Base-by-base conservation (phyloP, 108 stramenopile species). In the Cyclotella kingstonii region DNA sequence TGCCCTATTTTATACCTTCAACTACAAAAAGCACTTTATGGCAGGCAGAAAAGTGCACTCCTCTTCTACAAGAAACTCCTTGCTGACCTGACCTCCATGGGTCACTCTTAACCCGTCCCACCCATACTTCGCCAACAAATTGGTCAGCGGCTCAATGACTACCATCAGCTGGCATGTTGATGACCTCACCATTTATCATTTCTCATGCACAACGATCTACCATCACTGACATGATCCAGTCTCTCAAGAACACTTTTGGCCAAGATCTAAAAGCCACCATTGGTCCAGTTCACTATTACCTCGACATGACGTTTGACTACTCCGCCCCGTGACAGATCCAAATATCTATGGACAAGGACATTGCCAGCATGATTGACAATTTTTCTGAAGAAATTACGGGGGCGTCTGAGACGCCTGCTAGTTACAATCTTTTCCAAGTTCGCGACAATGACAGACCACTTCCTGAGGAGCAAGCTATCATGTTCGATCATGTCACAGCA, bases 141-240 rank as follows among this genome's bases (percentile, higher is more conserved):
- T 51, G 5, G 52, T 72, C 25, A 60, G 75, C 22, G 79, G 80
- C 9, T 68, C 68, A 21, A 70, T 77, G 42, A 33, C 34, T 17
- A 81, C 77, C 1, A 19, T 78, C 18, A 31, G 18, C 39, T 73
- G 70, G 60, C 71, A 77, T 54, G 71, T 77, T n/a, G 76, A 77
- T 40, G n/a, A n/a, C n/a, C n/a, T n/a, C n/a, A n/a, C n/a, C n/a
- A n/a, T 15, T 40, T 15, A 40, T 15, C 14, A 40, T 40, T 15
- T 40, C 39, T 15, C 39, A 40, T 15, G 15, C 14, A 15, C 14
- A 15, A 15, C 14, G 15, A 4, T 14, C 15, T 4, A 15, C 14
- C n/a, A 15, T 40, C 14, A 40, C 14, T 14, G 15, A 40, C 14
- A 14, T 40, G 39, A 15, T 15, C n/a, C 2, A 15, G n/a, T 40